Evolutionary conservation across 2,329 filamentous ascomycete genomes (phyloP), one percentile per base, ranked within the genome.

Genomic region (Sclerotinia minor): DNA sequence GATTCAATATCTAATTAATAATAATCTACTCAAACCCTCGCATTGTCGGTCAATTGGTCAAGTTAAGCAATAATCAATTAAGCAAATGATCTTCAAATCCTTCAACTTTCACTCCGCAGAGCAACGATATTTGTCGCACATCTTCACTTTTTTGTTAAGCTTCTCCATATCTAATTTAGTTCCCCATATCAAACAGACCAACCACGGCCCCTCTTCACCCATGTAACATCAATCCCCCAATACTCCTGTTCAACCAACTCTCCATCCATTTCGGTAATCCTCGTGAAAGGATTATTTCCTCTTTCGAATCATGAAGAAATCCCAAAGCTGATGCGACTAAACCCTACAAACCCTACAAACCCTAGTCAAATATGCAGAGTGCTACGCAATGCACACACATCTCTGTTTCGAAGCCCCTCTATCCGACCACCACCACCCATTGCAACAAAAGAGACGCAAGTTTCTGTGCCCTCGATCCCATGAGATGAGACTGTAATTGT

Each of bases 341-440:
- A 26, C 63, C 17, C 24, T 17, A 45, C 26, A 45, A 17, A 4
- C 50, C 49, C 58, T 52, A 45, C 26, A 45, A 17, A 4, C 50
- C 49, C 58, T 52, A 45, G 45, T 63, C 49, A 49, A 44, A n/a
- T 17, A 53, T 61, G 29, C 9, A 13, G 13, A 15, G 15, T 41
- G 49, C 49, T 9, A 21, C 29, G 19, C 47, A 15, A 41, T 41
- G 38, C 38, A 17, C 15, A 35, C 38, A 17, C 15, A 35, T 38
- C 11, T 6, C 19, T 69, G 71, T 72, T 72, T 71, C 70, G 69
- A 67, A 65, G 50, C n/a, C 26, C 26, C 63, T 58, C 49, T 26
- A n/a, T 70, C 65, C 49, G 53, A 68, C 70, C 69, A 70, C 47
- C n/a, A 68, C 70, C 69, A 29, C 64, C 68, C 68, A 67, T 32